Evolutionary conservation across 805 yeast genomes (phyloP).

Genomic region (Candida methanosorbosa): DNA sequence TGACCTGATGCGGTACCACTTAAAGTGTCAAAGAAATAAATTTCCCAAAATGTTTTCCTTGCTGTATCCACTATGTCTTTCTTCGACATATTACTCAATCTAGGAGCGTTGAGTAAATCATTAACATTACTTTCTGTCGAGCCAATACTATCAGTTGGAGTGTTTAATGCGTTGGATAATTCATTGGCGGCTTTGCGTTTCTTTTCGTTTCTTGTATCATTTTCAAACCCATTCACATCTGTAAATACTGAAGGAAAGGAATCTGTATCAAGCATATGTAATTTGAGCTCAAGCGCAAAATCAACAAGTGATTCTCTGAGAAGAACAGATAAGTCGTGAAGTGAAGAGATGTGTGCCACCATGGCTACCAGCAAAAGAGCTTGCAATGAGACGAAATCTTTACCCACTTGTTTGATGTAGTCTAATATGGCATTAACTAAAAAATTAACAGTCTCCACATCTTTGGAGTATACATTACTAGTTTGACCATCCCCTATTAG

Average conservation of each 20-base stretch:
- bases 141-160: constrained; percentile 13
- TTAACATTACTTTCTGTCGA: constrained; percentile 4
- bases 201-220: constrained; percentile 6
- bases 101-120: constrained; percentile 7
- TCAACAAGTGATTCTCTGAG: constrained; percentile 35
- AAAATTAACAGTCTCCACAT: constrained; percentile 31
- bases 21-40: constrained; percentile 41
- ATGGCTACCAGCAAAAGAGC: constrained; percentile 31
- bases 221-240: constrained; percentile 25
- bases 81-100: constrained; percentile 14
- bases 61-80: constrained; percentile 23
- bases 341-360: constrained; percentile 41
- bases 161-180: constrained; percentile 3
- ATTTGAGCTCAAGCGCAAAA: constrained; percentile 26
- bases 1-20: constrained; percentile 48
- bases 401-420: constrained; percentile 22
- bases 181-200: constrained; percentile 1
- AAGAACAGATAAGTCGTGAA: constrained; percentile 35
- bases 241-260: constrained; percentile 16
- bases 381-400: constrained; percentile 37
- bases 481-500: constrained; percentile 41
- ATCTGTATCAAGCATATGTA: constrained; percentile 30
- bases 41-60: constrained; percentile 43
- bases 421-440: constrained; percentile 24
- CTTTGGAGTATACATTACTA: constrained; percentile 24